phyloP scores from a whole-genome alignment of 371 early-diverging fungal species.

The Rhizomucor pusillus region DNA sequence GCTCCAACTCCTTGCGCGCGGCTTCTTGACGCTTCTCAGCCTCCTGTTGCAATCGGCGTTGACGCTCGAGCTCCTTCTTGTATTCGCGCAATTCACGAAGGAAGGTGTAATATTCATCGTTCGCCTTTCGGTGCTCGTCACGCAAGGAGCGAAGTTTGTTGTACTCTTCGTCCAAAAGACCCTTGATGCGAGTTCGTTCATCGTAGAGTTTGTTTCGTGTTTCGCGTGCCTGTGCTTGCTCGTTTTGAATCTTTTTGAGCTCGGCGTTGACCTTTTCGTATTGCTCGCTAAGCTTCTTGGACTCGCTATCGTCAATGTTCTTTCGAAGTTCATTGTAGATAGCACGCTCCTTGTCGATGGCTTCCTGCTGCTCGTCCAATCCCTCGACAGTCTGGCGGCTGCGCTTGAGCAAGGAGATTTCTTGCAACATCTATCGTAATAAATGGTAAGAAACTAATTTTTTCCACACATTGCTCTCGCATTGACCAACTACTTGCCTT shows the following conservation, averaged over 20 bases:
- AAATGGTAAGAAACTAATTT: too few relatives aligned
- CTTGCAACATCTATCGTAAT: constrained; percentile 64
- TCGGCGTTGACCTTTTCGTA: constrained; percentile 67
- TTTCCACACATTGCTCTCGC: too few relatives aligned
- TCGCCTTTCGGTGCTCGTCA: constrained; percentile 70
- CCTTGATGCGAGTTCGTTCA: constrained; percentile 72
- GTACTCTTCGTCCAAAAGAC: constrained; percentile 71
- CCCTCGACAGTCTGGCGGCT: constrained; percentile 75
- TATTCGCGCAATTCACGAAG: constrained; percentile 75
- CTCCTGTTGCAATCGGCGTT: constrained; percentile 67
- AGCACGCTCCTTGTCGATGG: constrained; percentile 72
- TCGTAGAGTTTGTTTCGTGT: constrained; percentile 70
- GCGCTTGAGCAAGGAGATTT: constrained; percentile 80
- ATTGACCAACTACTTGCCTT: constrained; percentile 29
- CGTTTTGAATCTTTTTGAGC: constrained; percentile 62
- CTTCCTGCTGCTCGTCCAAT: constrained; percentile 61
- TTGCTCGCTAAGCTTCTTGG: constrained; percentile 63
- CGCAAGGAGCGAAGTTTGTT: constrained; percentile 64
- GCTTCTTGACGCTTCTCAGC: constrained; percentile 59
- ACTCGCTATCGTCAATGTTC: constrained; percentile 64
- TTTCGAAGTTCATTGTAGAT: constrained; percentile 65
- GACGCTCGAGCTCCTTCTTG: constrained; percentile 61
- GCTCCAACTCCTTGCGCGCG: constrained; percentile 75
- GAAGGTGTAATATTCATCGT: constrained; percentile 74
- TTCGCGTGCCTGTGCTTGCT: constrained; percentile 60